Conservation (phyloP, 2,329 filamentous ascomycete species). For the Hymenoscyphus repandus region DNA sequence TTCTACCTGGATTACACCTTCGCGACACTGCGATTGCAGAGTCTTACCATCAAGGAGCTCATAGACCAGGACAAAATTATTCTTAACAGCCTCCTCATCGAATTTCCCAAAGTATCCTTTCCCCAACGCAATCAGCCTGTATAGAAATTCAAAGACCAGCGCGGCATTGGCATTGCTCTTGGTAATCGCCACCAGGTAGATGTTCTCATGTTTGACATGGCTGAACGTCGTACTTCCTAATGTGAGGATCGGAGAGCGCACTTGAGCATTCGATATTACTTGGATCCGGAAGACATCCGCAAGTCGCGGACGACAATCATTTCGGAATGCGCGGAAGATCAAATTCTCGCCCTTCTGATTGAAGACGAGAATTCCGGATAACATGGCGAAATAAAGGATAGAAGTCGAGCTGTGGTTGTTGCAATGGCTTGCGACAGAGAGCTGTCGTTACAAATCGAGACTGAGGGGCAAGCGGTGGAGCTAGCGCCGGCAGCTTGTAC, state of each 20-base stretch:
- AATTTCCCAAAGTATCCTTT: conserved; percentile 98
- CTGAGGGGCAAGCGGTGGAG: too few species aligned
- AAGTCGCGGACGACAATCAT: conserved; percentile 93
- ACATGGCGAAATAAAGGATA: conserved; percentile 54
- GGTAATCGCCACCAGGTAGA: conserved; percentile 93
- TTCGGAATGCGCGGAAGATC: conserved; percentile 97
- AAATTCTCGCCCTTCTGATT: conserved; percentile 99
- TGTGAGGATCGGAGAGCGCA: conserved; percentile 94
- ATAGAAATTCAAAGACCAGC: conserved; percentile 95
- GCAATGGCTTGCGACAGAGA: not conserved
- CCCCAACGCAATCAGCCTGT: conserved; percentile 82
- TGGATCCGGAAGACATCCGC: conserved; percentile 99
- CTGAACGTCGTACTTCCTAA: conserved; percentile 97
- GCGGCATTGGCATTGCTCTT: conserved; percentile 99
- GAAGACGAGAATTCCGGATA: conserved; percentile 96
- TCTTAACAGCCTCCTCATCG: conserved; percentile 98
- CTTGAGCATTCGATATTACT: conserved; percentile 96
- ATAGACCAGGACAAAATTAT: conserved; percentile 98
- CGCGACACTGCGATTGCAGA: not conserved
- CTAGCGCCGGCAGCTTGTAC: not conserved
- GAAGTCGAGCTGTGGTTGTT: not conserved
- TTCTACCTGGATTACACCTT: not conserved
- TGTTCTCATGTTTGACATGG: conserved; percentile 99
- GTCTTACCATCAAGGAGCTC: conserved; percentile 82
- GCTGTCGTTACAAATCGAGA: not conserved